phyloP scores from a whole-genome alignment of 139 green algal genomes.

The Ulvella scutata region DNA sequence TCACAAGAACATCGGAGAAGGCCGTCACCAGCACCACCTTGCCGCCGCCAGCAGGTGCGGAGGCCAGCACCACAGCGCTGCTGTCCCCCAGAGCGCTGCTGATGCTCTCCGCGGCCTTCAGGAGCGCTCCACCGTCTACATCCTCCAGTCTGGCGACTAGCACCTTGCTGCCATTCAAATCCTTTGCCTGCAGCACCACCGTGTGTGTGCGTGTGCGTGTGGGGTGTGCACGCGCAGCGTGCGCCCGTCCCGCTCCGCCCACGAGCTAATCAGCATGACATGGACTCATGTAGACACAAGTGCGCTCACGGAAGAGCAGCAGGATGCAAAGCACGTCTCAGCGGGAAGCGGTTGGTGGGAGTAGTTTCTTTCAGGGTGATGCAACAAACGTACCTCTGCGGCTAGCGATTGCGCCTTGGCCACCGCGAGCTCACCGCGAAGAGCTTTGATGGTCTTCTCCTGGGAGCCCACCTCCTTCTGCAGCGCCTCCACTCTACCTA shows the following conservation, averaged over 20 bases:
- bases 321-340: too few relatives aligned
- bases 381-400: background rate
- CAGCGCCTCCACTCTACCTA: slow-evolving; percentile 8
- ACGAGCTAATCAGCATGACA: too few relatives aligned
- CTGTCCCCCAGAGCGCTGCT: slow-evolving; percentile 32
- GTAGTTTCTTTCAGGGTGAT: too few relatives aligned
- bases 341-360: too few relatives aligned
- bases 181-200: background rate
- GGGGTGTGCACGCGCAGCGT: background rate
- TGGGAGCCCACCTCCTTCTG: slow-evolving; percentile 44
- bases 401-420: slow-evolving; percentile 36
- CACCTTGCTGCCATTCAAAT: slow-evolving; percentile 24
- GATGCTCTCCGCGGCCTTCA: slow-evolving; percentile 41
- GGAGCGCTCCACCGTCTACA: slow-evolving; percentile 56
- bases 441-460: slow-evolving; percentile 42
- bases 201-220: background rate
- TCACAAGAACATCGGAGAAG: slow-evolving; percentile 18
- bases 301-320: too few relatives aligned
- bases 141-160: slow-evolving; percentile 57
- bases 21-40: slow-evolving; percentile 63
- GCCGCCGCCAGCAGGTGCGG: slow-evolving; percentile 9
- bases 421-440: slow-evolving; percentile 49
- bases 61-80: slow-evolving; percentile 59
- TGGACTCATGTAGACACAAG: too few relatives aligned
- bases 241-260: too few relatives aligned